phyloP scores from a whole-genome alignment of 257 asterid genomes.

The Ilex aquifolium region DNA sequence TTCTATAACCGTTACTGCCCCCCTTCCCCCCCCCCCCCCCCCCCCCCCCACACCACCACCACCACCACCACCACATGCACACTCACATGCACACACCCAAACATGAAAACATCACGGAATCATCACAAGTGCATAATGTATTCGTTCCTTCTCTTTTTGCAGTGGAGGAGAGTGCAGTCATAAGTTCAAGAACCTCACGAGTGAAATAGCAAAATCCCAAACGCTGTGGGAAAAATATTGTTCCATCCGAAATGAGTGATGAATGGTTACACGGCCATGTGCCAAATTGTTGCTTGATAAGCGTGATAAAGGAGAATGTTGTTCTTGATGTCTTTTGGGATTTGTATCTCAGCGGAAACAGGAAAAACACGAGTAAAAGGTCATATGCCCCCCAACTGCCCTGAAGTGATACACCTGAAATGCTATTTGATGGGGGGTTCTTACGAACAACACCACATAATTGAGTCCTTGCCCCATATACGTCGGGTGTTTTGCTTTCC shows the following conservation, averaged over 20 bases:
- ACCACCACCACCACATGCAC: background rate
- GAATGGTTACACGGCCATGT: too few species aligned
- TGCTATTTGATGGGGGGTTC: too few species aligned
- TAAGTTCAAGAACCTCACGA: slow-evolving; percentile 90
- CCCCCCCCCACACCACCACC: too few species aligned
- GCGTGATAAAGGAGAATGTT: background rate
- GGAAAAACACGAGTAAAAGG: too few species aligned
- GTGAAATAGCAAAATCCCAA: slow-evolving; percentile 58
- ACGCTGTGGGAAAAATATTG: slow-evolving; percentile 72
- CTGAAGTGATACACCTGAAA: too few species aligned
- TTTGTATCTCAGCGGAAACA: background rate
- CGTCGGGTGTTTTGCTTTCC: too few species aligned
- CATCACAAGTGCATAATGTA: background rate
- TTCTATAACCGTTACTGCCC: background rate
- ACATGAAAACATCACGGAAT: background rate
- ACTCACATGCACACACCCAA: background rate
- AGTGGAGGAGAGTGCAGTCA: slow-evolving; percentile 98
- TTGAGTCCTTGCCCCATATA: too few species aligned
- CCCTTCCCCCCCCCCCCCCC: too few species aligned
- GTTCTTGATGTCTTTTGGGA: background rate
- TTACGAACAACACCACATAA: too few species aligned
- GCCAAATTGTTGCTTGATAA: background rate
- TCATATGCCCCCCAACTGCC: too few species aligned
- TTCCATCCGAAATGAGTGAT: slow-evolving; percentile 83
- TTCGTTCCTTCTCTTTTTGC: slow-evolving; percentile 19